Base-by-base conservation (phyloP, 768 basidiomycete genomes). In the Peribolospora baueri region DNA sequence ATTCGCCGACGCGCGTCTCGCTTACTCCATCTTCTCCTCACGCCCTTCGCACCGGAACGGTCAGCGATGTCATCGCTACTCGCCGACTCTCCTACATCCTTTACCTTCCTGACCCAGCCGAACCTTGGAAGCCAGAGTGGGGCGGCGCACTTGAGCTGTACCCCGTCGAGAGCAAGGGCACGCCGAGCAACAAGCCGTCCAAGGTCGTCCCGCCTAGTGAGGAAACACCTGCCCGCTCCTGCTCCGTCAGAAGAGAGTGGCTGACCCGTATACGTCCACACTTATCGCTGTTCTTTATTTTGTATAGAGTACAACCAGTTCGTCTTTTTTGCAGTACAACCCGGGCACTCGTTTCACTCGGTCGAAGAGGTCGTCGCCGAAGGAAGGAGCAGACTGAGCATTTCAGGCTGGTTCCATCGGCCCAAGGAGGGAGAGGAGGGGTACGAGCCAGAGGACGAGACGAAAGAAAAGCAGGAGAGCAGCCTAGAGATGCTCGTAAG, bases 341-440 rank as follows among this genome's bases (percentile, higher is more conserved):
- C 91, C 0, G 90, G 91, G 0, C 72, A 74, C 66, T 93, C 88
- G 63, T 95, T 95, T 69, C 91, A 97, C 67, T 84, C 87, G 0
- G 91, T 97, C 4, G 84, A 95, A 64, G 91, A 97, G 66, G 91
- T 95, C 41, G 77, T 91, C n/a, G 80, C 84, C 0, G 81, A 78
- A 0, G 39, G 39, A 50, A 56, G 58, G 8, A 42, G 78, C 25
- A 72, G 91, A 42, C 68, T 95, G 61, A 86, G 83, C 60, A 83
- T 95, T 62, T 87, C 83, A 61, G 91, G 91, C 5, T 97, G 91
- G 91, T 97, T 95, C 70, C 91, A 97, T 65, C 78, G 80, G 36
- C 81, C 86, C 0, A 79, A 91, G 63, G 79, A 82, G 59, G 86
- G 84, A 8, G 91, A 97, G 66, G 82, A 87, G 45, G 88, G 84